Percentiles rank a stretch among this genome's conserved stretches.
Conservation (phyloP, 352 stramenopile genomes). For the Phytopythium litorale region DNA sequence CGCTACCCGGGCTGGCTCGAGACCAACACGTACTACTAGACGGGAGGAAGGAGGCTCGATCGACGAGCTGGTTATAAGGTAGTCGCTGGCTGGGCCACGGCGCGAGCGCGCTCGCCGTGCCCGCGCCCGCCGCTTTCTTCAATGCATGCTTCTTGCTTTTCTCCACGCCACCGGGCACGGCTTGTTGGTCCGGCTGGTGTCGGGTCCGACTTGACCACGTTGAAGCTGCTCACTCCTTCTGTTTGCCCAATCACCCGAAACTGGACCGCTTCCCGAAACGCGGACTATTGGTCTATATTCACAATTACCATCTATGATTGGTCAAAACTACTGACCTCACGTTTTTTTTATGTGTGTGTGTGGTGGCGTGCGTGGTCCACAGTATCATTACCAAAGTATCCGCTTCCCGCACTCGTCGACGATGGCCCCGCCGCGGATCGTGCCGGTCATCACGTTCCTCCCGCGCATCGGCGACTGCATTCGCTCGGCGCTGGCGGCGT, state of each 20-base stretch:
- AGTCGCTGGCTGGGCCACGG: no score
- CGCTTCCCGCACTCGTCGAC: background rate
- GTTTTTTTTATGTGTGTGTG: background rate
- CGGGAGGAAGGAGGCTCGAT: no score
- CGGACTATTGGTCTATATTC: background rate
- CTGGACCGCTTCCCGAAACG: background rate
- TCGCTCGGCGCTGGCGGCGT: slow-evolving; percentile 21
- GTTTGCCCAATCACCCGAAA: background rate
- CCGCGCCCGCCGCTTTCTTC: no score
- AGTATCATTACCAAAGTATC: background rate
- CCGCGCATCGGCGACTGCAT: slow-evolving; percentile 22
- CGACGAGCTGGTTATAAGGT: no score
- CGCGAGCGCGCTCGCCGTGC: no score
- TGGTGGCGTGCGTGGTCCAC: background rate
- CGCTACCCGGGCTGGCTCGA: slow-evolving; percentile 87
- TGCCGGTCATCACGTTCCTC: slow-evolving; percentile 29
- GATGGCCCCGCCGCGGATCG: background rate
- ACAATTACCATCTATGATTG: background rate
- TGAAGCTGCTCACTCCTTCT: background rate
- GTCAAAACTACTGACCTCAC: background rate
- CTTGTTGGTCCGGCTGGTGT: no score
- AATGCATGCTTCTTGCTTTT: background rate
- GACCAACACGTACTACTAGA: slow-evolving; percentile 89
- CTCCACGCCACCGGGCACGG: no score
- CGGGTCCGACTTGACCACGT: background rate